phyloP scores from a whole-genome alignment of 1,139 yeast genomes.

The Candida sanyaensis region DNA sequence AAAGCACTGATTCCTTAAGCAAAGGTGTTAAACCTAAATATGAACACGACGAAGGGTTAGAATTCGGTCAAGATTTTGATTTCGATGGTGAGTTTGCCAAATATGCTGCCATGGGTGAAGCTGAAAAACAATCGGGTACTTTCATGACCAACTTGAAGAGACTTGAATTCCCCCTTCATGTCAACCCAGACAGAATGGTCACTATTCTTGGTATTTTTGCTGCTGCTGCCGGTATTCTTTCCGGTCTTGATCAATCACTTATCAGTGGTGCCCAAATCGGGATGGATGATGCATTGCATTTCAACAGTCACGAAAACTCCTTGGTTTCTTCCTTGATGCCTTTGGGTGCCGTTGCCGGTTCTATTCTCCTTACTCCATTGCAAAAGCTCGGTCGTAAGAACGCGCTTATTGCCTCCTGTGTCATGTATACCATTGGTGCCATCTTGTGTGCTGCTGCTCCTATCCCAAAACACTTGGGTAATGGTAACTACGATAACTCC shows the following conservation, averaged over 20 bases:
- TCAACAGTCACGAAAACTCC: slow-evolving; percentile 37
- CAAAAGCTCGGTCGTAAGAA: slow-evolving; percentile 53
- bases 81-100: slow-evolving; percentile 28
- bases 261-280: slow-evolving; percentile 60
- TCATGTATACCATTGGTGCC: slow-evolving; percentile 59
- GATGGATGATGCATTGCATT: slow-evolving; percentile 38
- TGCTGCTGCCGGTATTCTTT: slow-evolving; percentile 58
- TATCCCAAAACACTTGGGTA: slow-evolving; percentile 10
- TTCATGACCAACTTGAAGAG: slow-evolving; percentile 23
- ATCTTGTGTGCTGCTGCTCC: slow-evolving; percentile 50
- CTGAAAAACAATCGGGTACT: slow-evolving; percentile 19
- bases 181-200: slow-evolving; percentile 47
- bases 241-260: slow-evolving; percentile 59
- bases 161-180: slow-evolving; percentile 26
- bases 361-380: slow-evolving; percentile 49
- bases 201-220: slow-evolving; percentile 51
- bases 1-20: slow-evolving; percentile 3
- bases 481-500: slow-evolving; percentile 23
- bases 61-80: slow-evolving; percentile 21
- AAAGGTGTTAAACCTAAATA: slow-evolving; percentile 9
- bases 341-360: slow-evolving; percentile 57
- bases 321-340: slow-evolving; percentile 60
- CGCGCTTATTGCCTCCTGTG: slow-evolving; percentile 53
- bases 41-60: slow-evolving; percentile 12
- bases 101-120: slow-evolving; percentile 22